Base-by-base conservation (phyloP, 345 rosid species). In the Gossypium anomalum region DNA sequence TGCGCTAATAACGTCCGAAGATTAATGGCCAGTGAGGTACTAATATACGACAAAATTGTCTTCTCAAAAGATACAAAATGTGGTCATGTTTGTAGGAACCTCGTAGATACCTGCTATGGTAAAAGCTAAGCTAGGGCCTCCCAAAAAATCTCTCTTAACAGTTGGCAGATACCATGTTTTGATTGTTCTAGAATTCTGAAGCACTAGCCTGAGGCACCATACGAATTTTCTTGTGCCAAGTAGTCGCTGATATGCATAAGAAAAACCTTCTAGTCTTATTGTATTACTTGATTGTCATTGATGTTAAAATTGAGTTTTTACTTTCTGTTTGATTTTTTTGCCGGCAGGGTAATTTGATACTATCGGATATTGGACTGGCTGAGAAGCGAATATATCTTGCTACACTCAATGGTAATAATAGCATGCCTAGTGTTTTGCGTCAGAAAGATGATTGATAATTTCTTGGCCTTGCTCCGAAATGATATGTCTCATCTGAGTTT, bases 371-470 rank as follows among this genome's bases (percentile, higher is more conserved):
- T 69, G 99, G 98, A 79, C 88, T 93, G 69, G 83, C 94, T 43
- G 99, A 93, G 90, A 93, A 95, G 85, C 89, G 99, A 82, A 85
- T 89, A 84, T 95, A 95, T 79, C 98, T 87, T 81, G 88, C 98
- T 17, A 93, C 98, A 74, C 98, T 91, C 89, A 91, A 93, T 83
- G 98, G 99, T 95, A 95, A 94, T 89, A 93, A 87, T 90, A 87
- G 97, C 86, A 90, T 88, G 94, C 88, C 88, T 88, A 89, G 87
- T 89, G 97, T 83, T 87, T 89, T 92, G 93, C 99, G 88, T 93
- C 92, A 86, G 88, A 92, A 95, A 87, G 90, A 88, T 85, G 91
- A 90, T 81, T 90, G 95, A 88, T 83, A 86, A 83, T 86, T 81
- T 80, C 86, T 81, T 84, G 88, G 90, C 86, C 80, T 82, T 58